Base-by-base conservation (phyloP, 331 rosid genomes). In the Quercus lobata region DNA sequence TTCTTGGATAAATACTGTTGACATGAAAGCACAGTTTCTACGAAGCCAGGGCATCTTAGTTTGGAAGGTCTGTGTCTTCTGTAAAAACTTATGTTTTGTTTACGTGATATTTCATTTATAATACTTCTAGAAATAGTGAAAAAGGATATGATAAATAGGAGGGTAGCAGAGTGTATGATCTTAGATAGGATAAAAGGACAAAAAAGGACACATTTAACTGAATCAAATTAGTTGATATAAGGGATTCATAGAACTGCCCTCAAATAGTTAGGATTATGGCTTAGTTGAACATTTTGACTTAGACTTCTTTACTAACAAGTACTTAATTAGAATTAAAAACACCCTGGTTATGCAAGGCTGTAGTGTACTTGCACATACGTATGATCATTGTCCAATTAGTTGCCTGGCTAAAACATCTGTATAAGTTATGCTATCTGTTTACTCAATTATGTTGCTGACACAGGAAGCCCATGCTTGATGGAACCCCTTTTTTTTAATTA, bases 1-100 rank as follows among this genome's bases (percentile, higher is more conserved):
- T 88, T 96, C 94, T 63, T 96, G 99, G 99, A 78, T 82, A 54
- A 88, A 84, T 80, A 88, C 92, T 6, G 96, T 96, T 75, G 98
- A 96, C 84, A 86, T 96, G 94, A 90, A 96, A 87, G 97, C 98
- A 0, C 99, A 96, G 76, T 96, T 83, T 76, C 86, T 96, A 61
- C 86, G 94, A 81, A 93, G 87, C 82, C 87, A 87, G 81, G 99
- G 99, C 81, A 82, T 96, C 82, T 81, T 96, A 82, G 97, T 96
- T 61, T 96, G 98, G 98, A 96, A 96, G 99, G 99, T 96, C 65
- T 74, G 93, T 91, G 75, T 34, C 41, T 35, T 68, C 29, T 15
- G 46, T n/a, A 18, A 34, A 34, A 18, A 35, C 6, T 9, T 60
- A 25, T 24, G 14, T 22, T 11, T 60, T 60, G 17, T 24, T 49